A percentile compares a stretch with the other conserved stretches of the same genome.
These are phyloP conservation scores for Sesbania bispinosa DNA, from an alignment of 306 rosid species.

Conservation along the genomic window DNA sequence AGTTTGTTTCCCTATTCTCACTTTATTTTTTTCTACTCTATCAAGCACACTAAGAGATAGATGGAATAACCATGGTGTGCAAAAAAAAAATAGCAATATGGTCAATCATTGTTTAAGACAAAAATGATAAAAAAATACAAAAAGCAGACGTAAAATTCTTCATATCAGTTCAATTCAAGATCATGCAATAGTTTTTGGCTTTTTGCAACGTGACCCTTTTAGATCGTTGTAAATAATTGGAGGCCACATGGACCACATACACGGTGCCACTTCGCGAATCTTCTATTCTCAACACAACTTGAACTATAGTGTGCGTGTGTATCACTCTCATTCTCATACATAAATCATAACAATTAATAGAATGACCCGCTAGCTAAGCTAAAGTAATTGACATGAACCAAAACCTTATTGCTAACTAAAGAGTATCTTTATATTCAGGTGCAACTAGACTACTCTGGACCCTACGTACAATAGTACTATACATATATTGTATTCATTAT, in stretches of 20 bases:
- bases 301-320: neutral
- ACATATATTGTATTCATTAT: neutral
- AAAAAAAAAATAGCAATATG: no score
- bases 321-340: neutral
- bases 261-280: conserved; percentile 17
- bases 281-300: neutral
- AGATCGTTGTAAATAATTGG: neutral
- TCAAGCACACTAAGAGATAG: no score
- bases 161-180: neutral
- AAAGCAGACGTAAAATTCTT: no score
- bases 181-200: neutral
- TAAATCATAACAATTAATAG: neutral
- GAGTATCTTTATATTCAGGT: neutral
- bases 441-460: neutral
- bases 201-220: neutral
- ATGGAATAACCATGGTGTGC: no score
- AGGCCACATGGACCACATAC: conserved; percentile 25
- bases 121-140: no score
- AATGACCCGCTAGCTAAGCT: neutral
- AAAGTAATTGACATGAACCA: neutral
- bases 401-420: neutral
- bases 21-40: no score
- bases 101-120: neutral
- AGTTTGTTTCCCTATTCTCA: no score
- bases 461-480: neutral